Evolutionary conservation across 495 filamentous ascomycete genomes (phyloP).

Genomic region (Podospora bellae-mahoneyi): DNA sequence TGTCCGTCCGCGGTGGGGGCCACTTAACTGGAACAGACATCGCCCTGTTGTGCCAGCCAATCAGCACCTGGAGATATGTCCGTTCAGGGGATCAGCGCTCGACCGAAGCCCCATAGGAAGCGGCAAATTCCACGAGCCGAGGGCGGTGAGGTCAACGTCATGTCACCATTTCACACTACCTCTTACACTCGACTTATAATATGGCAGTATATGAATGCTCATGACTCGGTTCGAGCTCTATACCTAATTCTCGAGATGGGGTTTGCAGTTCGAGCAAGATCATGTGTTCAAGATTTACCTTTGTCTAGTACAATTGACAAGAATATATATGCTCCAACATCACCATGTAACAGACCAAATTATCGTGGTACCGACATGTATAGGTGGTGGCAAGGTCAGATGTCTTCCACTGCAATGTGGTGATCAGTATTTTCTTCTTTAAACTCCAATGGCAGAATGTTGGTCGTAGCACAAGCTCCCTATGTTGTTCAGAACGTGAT

Average conservation of each 20-base stretch:
- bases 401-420: no score
- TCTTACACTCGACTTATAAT: no score
- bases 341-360: no score
- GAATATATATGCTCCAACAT: no score
- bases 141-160: neutral
- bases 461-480: no score
- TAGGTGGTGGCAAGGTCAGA: no score
- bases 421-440: no score
- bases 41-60: neutral
- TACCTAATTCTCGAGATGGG: neutral
- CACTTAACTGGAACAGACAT: conserved; percentile 6
- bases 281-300: neutral
- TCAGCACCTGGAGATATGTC: neutral
- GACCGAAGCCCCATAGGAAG: neutral
- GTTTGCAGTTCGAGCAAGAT: neutral
- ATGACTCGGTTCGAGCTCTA: neutral
- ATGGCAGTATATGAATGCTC: no score
- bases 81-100: neutral
- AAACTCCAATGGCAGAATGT: no score
- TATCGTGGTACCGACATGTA: no score
- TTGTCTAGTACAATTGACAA: no score
- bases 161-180: neutral
- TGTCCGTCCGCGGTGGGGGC: neutral
- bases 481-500: no score
- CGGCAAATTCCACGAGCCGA: conserved; percentile 6